A percentile compares a stretch with the other conserved stretches of the same genome.
phyloP scores from a whole-genome alignment of 2,329 filamentous ascomycete genomes.

The Grosmannia penicillata region DNA sequence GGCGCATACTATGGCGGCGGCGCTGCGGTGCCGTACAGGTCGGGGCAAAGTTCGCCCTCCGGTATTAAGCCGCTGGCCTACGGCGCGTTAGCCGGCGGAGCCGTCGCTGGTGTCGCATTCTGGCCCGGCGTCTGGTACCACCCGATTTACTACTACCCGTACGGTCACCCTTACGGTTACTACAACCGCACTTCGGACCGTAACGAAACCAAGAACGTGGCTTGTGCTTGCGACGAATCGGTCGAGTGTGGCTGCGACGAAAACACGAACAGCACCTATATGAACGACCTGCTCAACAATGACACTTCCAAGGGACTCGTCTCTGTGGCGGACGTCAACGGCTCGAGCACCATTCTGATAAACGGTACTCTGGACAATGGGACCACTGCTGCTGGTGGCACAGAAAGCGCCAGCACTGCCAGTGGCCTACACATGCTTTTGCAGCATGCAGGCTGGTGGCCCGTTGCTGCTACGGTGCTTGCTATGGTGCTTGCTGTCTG shows the following conservation, averaged over 20 bases:
- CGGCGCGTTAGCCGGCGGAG: slow-evolving; percentile 23
- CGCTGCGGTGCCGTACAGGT: slow-evolving; percentile 40
- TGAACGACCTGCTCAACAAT: slow-evolving; percentile 49
- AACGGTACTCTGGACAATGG: slow-evolving; percentile 64
- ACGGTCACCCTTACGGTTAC: slow-evolving; percentile 32
- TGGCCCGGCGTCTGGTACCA: slow-evolving; percentile 53
- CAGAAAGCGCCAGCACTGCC: slow-evolving; percentile 20
- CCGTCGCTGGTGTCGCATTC: slow-evolving; percentile 32
- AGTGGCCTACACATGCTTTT: slow-evolving; percentile 19
- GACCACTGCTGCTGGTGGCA: slow-evolving; percentile 37
- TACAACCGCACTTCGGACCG: slow-evolving; percentile 33
- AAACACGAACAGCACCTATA: slow-evolving; percentile 42
- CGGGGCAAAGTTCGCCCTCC: slow-evolving; percentile 35
- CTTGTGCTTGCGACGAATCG: slow-evolving; percentile 44
- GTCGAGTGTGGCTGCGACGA: slow-evolving; percentile 55
- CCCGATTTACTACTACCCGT: slow-evolving; percentile 46
- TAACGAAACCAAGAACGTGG: slow-evolving; percentile 45
- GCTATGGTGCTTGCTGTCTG: slow-evolving; percentile 28
- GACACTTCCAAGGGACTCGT: slow-evolving; percentile 51
- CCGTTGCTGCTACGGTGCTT: slow-evolving; percentile 26
- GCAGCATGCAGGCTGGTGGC: slow-evolving; percentile 33
- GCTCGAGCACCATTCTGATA: slow-evolving; percentile 49
- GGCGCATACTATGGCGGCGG: slow-evolving; percentile 55
- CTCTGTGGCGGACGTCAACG: slow-evolving; percentile 46
- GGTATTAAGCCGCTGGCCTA: slow-evolving; percentile 39